Percentiles rank a stretch among this genome's conserved stretches.
These are phyloP conservation scores for Lactifluus volemus DNA, from an alignment of 768 basidiomycete species.

Conservation along the genomic window DNA sequence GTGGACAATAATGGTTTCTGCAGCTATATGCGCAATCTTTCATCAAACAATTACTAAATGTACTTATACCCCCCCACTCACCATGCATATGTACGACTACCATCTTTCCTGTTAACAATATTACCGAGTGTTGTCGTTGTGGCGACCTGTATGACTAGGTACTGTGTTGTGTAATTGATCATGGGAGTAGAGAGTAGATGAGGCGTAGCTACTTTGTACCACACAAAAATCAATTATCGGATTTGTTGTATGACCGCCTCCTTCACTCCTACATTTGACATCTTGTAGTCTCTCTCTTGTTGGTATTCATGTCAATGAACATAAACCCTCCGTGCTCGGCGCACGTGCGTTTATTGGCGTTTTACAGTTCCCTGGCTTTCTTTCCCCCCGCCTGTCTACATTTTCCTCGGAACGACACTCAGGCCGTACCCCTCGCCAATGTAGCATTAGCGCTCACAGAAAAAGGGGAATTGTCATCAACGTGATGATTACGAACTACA, in stretches of 20 bases:
- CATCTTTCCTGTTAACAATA: slow-evolving; percentile 17
- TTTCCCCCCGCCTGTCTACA: too few relatives aligned
- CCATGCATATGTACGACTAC: slow-evolving; percentile 22
- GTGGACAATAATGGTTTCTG: neutral
- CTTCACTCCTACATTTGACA: too few relatives aligned
- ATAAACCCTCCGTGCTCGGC: too few relatives aligned
- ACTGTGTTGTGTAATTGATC: neutral
- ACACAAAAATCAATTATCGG: neutral
- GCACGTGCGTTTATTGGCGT: too few relatives aligned
- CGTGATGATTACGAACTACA: too few relatives aligned
- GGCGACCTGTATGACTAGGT: neutral
- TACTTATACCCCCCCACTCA: slow-evolving; percentile 21
- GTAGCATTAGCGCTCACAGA: too few relatives aligned
- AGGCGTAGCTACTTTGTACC: neutral
- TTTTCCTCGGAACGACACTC: neutral
- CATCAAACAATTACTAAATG: slow-evolving; percentile 14
- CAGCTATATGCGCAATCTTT: slow-evolving; percentile 17
- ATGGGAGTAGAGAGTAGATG: neutral
- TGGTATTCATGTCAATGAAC: too few relatives aligned
- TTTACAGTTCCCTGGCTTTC: too few relatives aligned
- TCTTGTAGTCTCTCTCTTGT: too few relatives aligned
- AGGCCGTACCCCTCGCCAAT: too few relatives aligned
- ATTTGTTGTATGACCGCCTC: neutral
- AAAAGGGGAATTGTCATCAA: too few relatives aligned
- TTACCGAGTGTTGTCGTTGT: slow-evolving; percentile 7